Evolutionary conservation across 2,329 filamentous ascomycete species (phyloP), one percentile per base, ranked within the genome.

Genomic region (Nakataea oryzae): DNA sequence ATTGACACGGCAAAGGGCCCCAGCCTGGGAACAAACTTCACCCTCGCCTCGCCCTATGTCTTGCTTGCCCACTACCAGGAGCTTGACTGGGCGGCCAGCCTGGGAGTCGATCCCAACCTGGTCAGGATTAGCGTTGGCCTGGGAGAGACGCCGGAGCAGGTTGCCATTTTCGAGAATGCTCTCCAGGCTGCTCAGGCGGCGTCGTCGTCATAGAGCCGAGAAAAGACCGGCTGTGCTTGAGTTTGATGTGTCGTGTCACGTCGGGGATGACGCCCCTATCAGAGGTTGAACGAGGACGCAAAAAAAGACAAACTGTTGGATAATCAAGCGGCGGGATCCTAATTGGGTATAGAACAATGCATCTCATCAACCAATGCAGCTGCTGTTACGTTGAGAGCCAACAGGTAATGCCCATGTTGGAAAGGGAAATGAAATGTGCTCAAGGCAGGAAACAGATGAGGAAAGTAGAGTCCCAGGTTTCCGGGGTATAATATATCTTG

Each of bases 1-100:
- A 77, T 99, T 21, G 86, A 96, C 65, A 95, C 92, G 1, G 87
- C 91, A 54, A 99, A 99, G 74, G 95, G 95, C 0, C 95, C 95
- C 0, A 97, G 92, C 74, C 78, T 99, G 59, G 95, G 95, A 2
- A 97, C 95, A 0, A 99, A 99, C 74, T 99, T 99, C 72, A 97
- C 95, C 0, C 79, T 99, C 50, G 88, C 88, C 63, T 96, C 88
- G 59, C 95, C 95, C 0, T 99, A 96, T 73, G 91, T 95, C 27
- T 78, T 99, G 41, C 75, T 99, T 34, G 95, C 95, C 5, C 95
- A 99, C 74, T 99, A 95, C 70, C 80, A 83, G 57, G 95, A 99
- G 78, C 74, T 97, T 55, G 87, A 93, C n/a, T 99, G 95, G 95
- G 91, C 90, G 56, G 85, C 83, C 29, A 79, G 86, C 64, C 93